Conservation (phyloP, 129 eudicot species). For the Escallonia rubra region DNA sequence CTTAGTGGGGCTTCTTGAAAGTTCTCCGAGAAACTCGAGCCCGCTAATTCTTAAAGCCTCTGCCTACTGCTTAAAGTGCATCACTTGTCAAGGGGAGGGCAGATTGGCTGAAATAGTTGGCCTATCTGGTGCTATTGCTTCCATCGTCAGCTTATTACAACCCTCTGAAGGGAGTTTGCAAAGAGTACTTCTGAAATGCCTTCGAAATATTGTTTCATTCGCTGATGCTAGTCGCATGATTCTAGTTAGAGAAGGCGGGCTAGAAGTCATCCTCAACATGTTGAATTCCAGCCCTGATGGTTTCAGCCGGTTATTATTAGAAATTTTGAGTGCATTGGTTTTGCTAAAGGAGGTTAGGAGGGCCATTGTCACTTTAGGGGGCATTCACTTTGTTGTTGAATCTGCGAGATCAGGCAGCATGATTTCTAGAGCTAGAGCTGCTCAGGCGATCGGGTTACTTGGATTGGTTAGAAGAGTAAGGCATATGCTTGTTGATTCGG, state of each 20-base stretch:
- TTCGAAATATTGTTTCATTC: constrained; percentile 49
- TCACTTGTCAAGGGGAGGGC: constrained; percentile 49
- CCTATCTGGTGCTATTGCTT: constrained; percentile 43
- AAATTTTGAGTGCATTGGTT: constrained; percentile 53
- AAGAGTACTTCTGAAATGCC: constrained; percentile 40
- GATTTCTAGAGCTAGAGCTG: constrained; percentile 61
- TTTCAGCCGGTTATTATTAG: constrained; percentile 30
- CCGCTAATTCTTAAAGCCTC: constrained; percentile 37
- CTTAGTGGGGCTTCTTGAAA: constrained; percentile 36
- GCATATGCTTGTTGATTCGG: constrained; percentile 39
- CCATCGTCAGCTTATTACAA: constrained; percentile 36
- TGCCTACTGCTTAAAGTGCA: constrained; percentile 45
- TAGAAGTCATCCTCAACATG: constrained; percentile 40
- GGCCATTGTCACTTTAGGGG: constrained; percentile 30
- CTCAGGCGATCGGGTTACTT: constrained; percentile 60
- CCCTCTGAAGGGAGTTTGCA: constrained; percentile 33
- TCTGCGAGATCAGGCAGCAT: constrained; percentile 43
- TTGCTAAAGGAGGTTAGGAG: constrained; percentile 54
- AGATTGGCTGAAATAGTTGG: constrained; percentile 36
- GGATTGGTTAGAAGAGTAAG: constrained; percentile 45
- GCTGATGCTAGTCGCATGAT: constrained; percentile 28
- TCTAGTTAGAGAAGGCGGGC: constrained; percentile 38
- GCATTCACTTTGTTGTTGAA: constrained; percentile 39
- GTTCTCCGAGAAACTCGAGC: constrained; percentile 10
- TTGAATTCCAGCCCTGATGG: constrained; percentile 29